Conservation (phyloP, 1,139 yeast genomes). For the Taphrina wiesneri region DNA sequence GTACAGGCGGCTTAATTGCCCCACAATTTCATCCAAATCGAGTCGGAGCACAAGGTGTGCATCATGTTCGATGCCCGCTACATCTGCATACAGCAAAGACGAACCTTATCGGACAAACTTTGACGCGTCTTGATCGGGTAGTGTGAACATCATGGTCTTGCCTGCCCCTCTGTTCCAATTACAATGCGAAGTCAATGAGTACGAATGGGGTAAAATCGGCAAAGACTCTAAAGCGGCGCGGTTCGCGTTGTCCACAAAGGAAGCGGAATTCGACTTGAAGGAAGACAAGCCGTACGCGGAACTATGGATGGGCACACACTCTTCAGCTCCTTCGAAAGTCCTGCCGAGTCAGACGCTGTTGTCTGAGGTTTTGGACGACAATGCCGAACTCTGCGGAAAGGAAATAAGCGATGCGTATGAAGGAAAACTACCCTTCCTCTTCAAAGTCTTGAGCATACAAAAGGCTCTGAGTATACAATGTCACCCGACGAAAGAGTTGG, state of each 20-base stretch:
- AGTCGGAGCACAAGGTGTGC: not conserved
- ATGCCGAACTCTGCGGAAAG: slow-evolving; percentile 66
- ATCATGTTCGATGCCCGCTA: too few species aligned
- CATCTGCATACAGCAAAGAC: not conserved
- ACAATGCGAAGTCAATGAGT: slow-evolving; percentile 32
- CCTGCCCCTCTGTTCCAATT: slow-evolving; percentile 32
- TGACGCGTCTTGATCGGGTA: not conserved
- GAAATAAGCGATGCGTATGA: slow-evolving; percentile 46
- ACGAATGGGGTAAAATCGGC: slow-evolving; percentile 33
- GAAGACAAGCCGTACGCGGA: slow-evolving; percentile 34
- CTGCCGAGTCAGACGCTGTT: slow-evolving; percentile 58
- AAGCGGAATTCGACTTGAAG: slow-evolving; percentile 9
- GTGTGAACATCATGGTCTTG: slow-evolving; percentile 14
- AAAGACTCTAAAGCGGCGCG: slow-evolving; percentile 29
- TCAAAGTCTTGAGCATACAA: slow-evolving; percentile 87
- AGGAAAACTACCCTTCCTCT: slow-evolving; percentile 78
- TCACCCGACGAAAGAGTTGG: slow-evolving; percentile 91
- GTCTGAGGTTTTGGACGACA: slow-evolving; percentile 61
- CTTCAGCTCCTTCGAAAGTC: slow-evolving; percentile 79
- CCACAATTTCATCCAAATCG: not conserved
- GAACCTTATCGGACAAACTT: not conserved
- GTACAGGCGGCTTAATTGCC: not conserved
- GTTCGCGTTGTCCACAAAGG: slow-evolving; percentile 26
- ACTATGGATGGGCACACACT: slow-evolving; percentile 99
- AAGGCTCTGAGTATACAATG: slow-evolving; percentile 96